Evolutionary conservation across 2,329 filamentous ascomycete genomes (phyloP).

Genomic region (Pleoardoris graminearum): DNA sequence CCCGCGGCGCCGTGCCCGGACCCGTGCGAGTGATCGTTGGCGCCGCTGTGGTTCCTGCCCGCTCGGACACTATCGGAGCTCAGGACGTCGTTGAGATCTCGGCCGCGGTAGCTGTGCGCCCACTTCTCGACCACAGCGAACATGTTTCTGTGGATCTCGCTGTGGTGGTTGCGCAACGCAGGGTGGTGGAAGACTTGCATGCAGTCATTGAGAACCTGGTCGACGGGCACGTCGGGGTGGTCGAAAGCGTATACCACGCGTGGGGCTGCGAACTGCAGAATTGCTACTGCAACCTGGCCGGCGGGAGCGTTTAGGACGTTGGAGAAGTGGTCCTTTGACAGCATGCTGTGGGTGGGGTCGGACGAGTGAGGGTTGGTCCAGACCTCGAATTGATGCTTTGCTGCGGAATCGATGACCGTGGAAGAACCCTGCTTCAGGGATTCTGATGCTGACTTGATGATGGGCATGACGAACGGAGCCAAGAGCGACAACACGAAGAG

Average conservation of each 20-base stretch:
- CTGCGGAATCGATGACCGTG: conserved; percentile 61
- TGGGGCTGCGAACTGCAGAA: conserved; percentile 85
- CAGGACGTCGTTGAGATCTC: conserved; percentile 73
- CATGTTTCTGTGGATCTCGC: conserved; percentile 87
- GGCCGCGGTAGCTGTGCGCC: conserved; percentile 70
- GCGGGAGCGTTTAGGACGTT: conserved; percentile 56
- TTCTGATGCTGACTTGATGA: conserved; percentile 85
- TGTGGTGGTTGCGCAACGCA: conserved; percentile 71
- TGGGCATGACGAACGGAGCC: conserved; percentile 86
- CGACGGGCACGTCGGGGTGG: conserved; percentile 76
- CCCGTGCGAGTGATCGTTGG: conserved; percentile 39
- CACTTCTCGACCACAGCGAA: conserved; percentile 82
- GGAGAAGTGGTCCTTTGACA: conserved; percentile 57
- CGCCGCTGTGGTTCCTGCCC: conserved; percentile 73
- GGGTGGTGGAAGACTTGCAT: conserved; percentile 89
- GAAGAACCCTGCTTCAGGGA: conserved; percentile 84
- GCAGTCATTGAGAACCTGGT: conserved; percentile 82
- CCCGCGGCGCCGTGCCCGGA: conserved; percentile 35
- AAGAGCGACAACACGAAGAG: conserved; percentile 89
- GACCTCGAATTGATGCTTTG: conserved; percentile 55
- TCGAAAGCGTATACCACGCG: conserved; percentile 93
- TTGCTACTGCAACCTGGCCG: conserved; percentile 54
- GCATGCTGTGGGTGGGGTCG: conserved; percentile 57
- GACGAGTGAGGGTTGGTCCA: conserved; percentile 53
- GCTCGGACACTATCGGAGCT: conserved; percentile 79